Evolutionary conservation across 192 early-diverging fungal genomes (phyloP).

Genomic region (Entomortierella lignicola): DNA sequence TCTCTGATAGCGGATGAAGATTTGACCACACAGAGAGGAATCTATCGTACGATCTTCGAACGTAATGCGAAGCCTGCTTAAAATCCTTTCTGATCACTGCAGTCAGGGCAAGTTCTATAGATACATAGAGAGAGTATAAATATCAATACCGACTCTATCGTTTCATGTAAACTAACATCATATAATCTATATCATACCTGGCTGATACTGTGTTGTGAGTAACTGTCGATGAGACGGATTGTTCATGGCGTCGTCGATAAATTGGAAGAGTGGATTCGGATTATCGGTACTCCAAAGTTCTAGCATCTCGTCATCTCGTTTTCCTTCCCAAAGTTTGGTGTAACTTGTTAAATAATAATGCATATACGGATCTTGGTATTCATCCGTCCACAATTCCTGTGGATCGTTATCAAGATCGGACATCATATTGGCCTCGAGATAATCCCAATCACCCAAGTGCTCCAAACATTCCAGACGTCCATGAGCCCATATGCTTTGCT

Average conservation of each 20-base stretch:
- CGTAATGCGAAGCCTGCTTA: slow-evolving; percentile 58
- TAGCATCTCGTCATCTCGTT: slow-evolving; percentile 52
- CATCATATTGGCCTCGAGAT: slow-evolving; percentile 61
- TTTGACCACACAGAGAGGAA: slow-evolving; percentile 59
- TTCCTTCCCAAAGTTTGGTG: slow-evolving; percentile 60
- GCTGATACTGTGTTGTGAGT: slow-evolving; percentile 44
- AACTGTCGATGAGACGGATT: slow-evolving; percentile 30
- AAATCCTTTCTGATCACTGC: slow-evolving; percentile 53
- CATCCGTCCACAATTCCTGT: slow-evolving; percentile 64
- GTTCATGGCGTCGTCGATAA: slow-evolving; percentile 58
- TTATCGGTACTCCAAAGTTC: slow-evolving; percentile 60
- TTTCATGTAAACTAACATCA: too few species aligned
- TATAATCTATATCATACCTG: slow-evolving; percentile 53
- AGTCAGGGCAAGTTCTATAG: slow-evolving; percentile 58
- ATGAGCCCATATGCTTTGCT: slow-evolving; percentile 61
- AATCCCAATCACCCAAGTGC: slow-evolving; percentile 73
- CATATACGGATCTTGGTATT: slow-evolving; percentile 64
- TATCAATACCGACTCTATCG: too few species aligned
- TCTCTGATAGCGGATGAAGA: slow-evolving; percentile 61
- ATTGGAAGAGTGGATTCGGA: slow-evolving; percentile 65
- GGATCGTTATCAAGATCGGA: slow-evolving; percentile 64
- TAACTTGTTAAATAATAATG: slow-evolving; percentile 66
- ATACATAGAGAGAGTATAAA: background rate
- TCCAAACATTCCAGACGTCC: slow-evolving; percentile 71
- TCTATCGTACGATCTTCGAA: slow-evolving; percentile 57